Percentiles rank a stretch among this genome's conserved stretches.
phyloP scores from a whole-genome alignment of 2,329 filamentous ascomycete species.

The Zasmidium citrigriseum region DNA sequence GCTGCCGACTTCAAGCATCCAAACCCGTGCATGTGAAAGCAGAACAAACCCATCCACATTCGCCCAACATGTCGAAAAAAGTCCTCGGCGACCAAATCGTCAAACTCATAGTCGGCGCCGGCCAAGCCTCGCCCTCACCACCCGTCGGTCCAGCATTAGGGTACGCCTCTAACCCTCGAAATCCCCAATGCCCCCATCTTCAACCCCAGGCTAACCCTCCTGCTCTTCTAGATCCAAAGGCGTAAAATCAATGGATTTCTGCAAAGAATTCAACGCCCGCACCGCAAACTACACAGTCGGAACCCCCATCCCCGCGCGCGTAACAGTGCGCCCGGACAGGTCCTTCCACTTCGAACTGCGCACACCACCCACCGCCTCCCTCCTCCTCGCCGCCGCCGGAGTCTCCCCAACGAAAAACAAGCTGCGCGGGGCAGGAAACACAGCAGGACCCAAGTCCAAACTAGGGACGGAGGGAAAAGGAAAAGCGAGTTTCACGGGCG shows the following conservation, averaged over 20 bases:
- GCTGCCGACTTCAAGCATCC: background rate
- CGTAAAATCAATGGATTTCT: slow-evolving; percentile 99
- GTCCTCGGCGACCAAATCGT: slow-evolving; percentile 72
- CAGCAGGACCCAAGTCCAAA: slow-evolving; percentile 46
- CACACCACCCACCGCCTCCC: slow-evolving; percentile 85
- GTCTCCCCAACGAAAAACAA: slow-evolving; percentile 75
- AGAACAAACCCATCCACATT: background rate
- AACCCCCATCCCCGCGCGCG: slow-evolving; percentile 84
- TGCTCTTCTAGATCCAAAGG: slow-evolving; percentile 68
- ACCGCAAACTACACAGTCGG: slow-evolving; percentile 81
- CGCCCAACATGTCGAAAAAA: slow-evolving; percentile 52
- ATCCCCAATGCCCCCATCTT: background rate
- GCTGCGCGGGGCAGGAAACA: slow-evolving; percentile 67
- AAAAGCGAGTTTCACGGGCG: slow-evolving; percentile 35
- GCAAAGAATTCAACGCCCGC: slow-evolving; percentile 61
- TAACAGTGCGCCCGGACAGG: slow-evolving; percentile 89
- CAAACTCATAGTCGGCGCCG: slow-evolving; percentile 96
- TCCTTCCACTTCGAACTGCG: slow-evolving; percentile 91
- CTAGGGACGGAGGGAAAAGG: slow-evolving; percentile 36
- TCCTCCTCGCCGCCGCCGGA: slow-evolving; percentile 81
- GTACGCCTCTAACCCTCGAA: background rate
- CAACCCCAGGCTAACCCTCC: background rate
- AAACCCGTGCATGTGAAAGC: slow-evolving; percentile 5
- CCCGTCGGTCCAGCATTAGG: slow-evolving; percentile 95
- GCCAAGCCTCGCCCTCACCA: slow-evolving; percentile 90